Conservation (phyloP, 257 asterid genomes). For the Petunia axillaris region DNA sequence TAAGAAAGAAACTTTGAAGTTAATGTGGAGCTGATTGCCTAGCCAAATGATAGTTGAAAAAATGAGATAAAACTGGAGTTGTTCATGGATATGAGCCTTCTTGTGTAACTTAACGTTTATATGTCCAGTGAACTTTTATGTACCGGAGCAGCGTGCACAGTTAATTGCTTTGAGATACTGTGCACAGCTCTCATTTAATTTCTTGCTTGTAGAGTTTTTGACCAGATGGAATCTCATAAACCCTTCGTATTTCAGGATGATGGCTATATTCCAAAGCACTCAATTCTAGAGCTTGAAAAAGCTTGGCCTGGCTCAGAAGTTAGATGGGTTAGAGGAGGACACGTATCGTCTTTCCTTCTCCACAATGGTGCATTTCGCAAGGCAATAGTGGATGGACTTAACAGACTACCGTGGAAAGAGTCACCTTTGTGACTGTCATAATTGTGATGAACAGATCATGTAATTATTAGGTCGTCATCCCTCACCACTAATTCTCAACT, state of each 20-base stretch:
- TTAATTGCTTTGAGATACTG: not conserved
- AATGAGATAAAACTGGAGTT: not conserved
- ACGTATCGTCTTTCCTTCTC: slow-evolving; percentile 85
- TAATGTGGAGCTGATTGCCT: not conserved
- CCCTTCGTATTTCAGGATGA: slow-evolving; percentile 60
- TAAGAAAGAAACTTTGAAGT: slow-evolving; percentile 15
- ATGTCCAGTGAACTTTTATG: not conserved
- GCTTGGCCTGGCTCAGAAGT: slow-evolving; percentile 99
- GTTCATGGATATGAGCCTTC: not conserved
- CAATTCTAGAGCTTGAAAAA: slow-evolving; percentile 83
- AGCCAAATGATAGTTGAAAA: slow-evolving; percentile 1
- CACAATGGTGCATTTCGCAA: slow-evolving; percentile 76
- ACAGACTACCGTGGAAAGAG: slow-evolving; percentile 82
- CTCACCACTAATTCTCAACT: slow-evolving; percentile 26
- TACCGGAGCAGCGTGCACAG: not conserved
- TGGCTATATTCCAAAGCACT: slow-evolving; percentile 91
- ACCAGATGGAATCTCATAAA: slow-evolving; percentile 10
- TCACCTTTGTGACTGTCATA: slow-evolving; percentile 43
- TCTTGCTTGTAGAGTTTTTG: not conserved
- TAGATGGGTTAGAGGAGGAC: slow-evolving; percentile 96
- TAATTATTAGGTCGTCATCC: slow-evolving; percentile 24
- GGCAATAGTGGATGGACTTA: slow-evolving; percentile 83
- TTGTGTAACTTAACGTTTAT: not conserved
- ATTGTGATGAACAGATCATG: slow-evolving; percentile 18
- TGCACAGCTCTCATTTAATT: not conserved